Evolutionary conservation across 1,139 yeast genomes (phyloP).

Genomic region (Wickerhamomyces sp.): DNA sequence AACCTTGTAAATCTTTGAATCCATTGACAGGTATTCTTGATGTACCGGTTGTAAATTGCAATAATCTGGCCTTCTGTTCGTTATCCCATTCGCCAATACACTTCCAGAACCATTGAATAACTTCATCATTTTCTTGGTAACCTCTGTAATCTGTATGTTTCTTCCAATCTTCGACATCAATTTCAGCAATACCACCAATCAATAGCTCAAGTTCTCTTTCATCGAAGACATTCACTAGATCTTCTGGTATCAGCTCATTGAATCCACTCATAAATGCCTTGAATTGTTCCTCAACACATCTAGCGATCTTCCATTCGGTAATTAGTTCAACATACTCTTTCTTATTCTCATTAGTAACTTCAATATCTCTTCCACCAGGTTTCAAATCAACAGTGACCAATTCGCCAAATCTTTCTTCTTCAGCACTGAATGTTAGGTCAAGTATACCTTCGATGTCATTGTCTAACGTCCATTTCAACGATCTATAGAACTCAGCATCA

Average conservation of each 20-base stretch:
- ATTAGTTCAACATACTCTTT: slow-evolving; percentile 92
- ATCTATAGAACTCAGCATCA: slow-evolving; percentile 93
- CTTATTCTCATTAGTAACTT: slow-evolving; percentile 91
- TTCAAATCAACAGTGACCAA: slow-evolving; percentile 86
- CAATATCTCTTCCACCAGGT: slow-evolving; percentile 81
- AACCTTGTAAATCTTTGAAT: slow-evolving; percentile 95
- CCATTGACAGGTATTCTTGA: slow-evolving; percentile 99
- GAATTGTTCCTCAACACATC: slow-evolving; percentile 92
- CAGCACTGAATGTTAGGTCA: slow-evolving; percentile 89
- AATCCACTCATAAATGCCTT: slow-evolving; percentile 95
- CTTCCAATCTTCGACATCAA: slow-evolving; percentile 98
- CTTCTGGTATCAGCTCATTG: slow-evolving; percentile 96
- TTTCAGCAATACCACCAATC: slow-evolving; percentile 97
- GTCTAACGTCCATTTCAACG: slow-evolving; percentile 92
- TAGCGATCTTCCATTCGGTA: slow-evolving; percentile 93
- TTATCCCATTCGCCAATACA: slow-evolving; percentile 92
- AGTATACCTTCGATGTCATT: slow-evolving; percentile 85
- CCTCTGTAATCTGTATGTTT: slow-evolving; percentile 98
- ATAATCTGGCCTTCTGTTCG: slow-evolving; percentile 90
- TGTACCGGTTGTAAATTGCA: slow-evolving; percentile 98
- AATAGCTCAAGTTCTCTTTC: slow-evolving; percentile 94
- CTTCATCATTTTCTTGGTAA: slow-evolving; percentile 93
- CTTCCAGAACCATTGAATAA: slow-evolving; percentile 97
- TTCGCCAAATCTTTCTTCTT: slow-evolving; percentile 96
- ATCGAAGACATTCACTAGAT: slow-evolving; percentile 91